Conservation (phyloP, 163 green algal genomes). For the Scenedesmus sp. region DNA sequence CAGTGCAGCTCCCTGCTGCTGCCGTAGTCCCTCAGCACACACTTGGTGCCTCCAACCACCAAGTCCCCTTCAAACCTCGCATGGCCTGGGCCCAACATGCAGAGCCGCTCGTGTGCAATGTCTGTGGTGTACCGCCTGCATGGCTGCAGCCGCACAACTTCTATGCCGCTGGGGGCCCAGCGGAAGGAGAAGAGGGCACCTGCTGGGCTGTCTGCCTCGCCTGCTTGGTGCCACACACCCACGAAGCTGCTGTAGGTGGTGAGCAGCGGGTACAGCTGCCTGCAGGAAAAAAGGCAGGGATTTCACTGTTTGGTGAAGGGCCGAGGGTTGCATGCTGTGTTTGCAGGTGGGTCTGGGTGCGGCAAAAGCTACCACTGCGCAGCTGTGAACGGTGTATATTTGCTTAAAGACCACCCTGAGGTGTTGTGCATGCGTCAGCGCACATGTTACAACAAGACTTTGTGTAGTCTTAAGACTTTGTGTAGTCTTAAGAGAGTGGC, state of each 20-base stretch:
- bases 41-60: slow-evolving; percentile 17
- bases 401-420: too few species aligned
- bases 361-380: background rate
- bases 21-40: background rate
- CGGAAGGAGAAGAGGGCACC: slow-evolving; percentile 41
- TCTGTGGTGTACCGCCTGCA: background rate
- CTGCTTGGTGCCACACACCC: slow-evolving; percentile 24
- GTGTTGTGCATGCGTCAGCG: too few species aligned
- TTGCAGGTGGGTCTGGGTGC: background rate
- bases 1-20: background rate
- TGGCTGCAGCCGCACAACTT: slow-evolving; percentile 28
- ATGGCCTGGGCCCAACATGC: slow-evolving; percentile 11
- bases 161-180: slow-evolving; percentile 19
- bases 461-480: too few species aligned
- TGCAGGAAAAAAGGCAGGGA: background rate
- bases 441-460: too few species aligned
- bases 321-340: background rate
- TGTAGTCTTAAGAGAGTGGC: too few species aligned
- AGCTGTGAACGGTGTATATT: too few species aligned
- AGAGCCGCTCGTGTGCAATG: background rate
- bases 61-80: background rate
- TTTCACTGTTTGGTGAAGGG: too few species aligned
- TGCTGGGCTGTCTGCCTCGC: background rate
- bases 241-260: background rate
- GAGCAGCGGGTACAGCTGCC: slow-evolving; percentile 44